Evolutionary conservation across 2,329 filamentous ascomycete species (phyloP), one percentile per base, ranked within the genome.

Genomic region (Clarireedia homoeocarpa): DNA sequence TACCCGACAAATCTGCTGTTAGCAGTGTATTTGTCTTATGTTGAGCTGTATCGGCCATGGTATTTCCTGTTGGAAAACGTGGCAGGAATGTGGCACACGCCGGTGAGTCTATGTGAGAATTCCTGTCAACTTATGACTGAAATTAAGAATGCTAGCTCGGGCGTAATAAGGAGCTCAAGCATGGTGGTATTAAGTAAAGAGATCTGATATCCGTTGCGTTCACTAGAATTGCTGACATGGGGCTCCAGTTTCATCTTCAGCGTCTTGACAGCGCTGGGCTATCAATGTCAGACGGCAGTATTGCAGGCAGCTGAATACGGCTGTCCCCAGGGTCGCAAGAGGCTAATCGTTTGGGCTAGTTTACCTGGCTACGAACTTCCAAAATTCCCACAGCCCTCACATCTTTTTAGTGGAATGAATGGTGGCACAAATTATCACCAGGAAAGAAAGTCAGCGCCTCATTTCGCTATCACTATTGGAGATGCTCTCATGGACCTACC

Each of bases 11-110:
- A 65, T 36, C 59, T 55, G 6, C 46, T 65, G 3, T 46, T 66
- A 2, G 58, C 58, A 3, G 51, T 61, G 10, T 60, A 55, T 15
- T 44, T 67, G 0, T 58, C 58, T 0, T 66, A 56, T 26, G 56
- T 64, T 0, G 62, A 66, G 34, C 61, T 61, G 23, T 66, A 66
- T 40, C 48, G 53, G 17, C 65, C 65, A 1, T 58, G 58, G 23
- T 65, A 66, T 34, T 60, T 62, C 27, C 55, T 65, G 1, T 36
- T 67, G 3, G 64, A 67, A 27, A 67, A 67, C 57, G 65, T 65
- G 14, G 15, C 10, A 17, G 59, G 51, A 1, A 6, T 65, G 2
- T 36, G 61, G 2, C 2, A 42, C 5, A 55, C 60, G 42, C 42
- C 36, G 14, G 59, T 59, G 48, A 50, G 49, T 30, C 12, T 27